These are phyloP conservation scores for Colletotrichum sojae DNA, from an alignment of 2,329 filamentous ascomycete species.

Conservation along the genomic window DNA sequence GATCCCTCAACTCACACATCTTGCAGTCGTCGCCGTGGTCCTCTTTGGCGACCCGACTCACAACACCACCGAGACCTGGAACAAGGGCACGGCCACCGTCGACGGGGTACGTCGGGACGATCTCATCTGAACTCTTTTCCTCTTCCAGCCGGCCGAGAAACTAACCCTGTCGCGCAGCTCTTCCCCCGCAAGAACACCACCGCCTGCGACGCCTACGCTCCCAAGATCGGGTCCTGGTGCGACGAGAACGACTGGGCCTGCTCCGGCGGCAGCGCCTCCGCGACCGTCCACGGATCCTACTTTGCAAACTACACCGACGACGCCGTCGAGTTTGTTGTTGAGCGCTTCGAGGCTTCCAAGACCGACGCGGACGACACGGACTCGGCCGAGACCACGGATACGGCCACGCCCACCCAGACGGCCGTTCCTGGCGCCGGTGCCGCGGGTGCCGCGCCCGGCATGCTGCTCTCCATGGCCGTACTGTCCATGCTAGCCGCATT, in stretches of 20 bases:
- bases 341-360: constrained; percentile 48
- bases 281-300: constrained; percentile 53
- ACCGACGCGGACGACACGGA: constrained; percentile 7
- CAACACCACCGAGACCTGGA: constrained; percentile 52
- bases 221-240: constrained; percentile 57
- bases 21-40: constrained; percentile 56
- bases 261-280: constrained; percentile 48
- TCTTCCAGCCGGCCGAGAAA: no score
- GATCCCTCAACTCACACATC: background rate
- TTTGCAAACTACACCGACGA: constrained; percentile 52
- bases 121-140: background rate
- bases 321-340: constrained; percentile 53
- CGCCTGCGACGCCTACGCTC: constrained; percentile 53
- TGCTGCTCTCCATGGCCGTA: constrained; percentile 15
- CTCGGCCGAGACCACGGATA: background rate
- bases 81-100: constrained; percentile 53
- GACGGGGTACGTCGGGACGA: constrained; percentile 53
- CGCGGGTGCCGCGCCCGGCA: constrained; percentile 1
- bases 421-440: constrained; percentile 8
- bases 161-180: constrained; percentile 45
- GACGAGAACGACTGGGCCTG: constrained; percentile 59
- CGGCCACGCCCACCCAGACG: constrained; percentile 14
- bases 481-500: constrained; percentile 16
- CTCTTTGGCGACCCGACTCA: constrained; percentile 60
- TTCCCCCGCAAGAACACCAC: constrained; percentile 53